Percentiles rank a stretch among this genome's conserved stretches.
Evolutionary conservation across 2,329 filamentous ascomycete genomes (phyloP).

Genomic region (Hysterium pulicare): DNA sequence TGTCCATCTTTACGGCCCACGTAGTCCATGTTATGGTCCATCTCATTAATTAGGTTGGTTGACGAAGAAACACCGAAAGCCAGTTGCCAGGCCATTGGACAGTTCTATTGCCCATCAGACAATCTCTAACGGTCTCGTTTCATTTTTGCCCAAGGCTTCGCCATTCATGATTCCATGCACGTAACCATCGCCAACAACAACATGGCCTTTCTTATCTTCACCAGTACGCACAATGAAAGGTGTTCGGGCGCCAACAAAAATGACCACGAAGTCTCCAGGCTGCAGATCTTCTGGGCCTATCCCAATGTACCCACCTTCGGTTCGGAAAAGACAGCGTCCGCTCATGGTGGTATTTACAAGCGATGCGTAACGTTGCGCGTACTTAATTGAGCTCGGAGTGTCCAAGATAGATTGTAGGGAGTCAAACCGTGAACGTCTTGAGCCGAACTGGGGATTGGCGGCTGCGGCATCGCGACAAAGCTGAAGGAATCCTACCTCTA

Average conservation of each 20-base stretch:
- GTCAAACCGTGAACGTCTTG: not conserved
- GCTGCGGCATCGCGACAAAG: not conserved
- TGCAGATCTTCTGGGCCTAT: not conserved
- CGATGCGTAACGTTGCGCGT: constrained; percentile 1
- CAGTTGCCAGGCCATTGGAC: no score
- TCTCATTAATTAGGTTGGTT: no score
- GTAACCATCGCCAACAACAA: not conserved
- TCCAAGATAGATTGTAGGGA: not conserved
- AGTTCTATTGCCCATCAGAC: no score
- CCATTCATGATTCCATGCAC: constrained; percentile 1
- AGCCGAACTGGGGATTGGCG: not conserved
- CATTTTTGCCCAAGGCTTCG: not conserved
- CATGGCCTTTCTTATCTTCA: not conserved
- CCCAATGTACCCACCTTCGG: not conserved
- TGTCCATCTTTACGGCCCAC: no score
- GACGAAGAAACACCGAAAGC: no score
- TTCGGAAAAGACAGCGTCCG: constrained; percentile 2
- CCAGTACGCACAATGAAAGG: not conserved
- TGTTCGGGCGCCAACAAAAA: not conserved
- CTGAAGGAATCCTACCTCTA: not conserved
- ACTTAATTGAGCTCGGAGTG: not conserved
- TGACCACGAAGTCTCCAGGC: not conserved
- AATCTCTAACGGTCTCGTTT: not conserved
- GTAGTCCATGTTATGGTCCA: no score
- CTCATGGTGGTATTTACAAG: constrained; percentile 1